A percentile compares a stretch with the other conserved stretches of the same genome.
These are phyloP conservation scores for Hyparrhenia diplandra DNA, from an alignment of 176 grass and related monocot species.

Conservation along the genomic window DNA sequence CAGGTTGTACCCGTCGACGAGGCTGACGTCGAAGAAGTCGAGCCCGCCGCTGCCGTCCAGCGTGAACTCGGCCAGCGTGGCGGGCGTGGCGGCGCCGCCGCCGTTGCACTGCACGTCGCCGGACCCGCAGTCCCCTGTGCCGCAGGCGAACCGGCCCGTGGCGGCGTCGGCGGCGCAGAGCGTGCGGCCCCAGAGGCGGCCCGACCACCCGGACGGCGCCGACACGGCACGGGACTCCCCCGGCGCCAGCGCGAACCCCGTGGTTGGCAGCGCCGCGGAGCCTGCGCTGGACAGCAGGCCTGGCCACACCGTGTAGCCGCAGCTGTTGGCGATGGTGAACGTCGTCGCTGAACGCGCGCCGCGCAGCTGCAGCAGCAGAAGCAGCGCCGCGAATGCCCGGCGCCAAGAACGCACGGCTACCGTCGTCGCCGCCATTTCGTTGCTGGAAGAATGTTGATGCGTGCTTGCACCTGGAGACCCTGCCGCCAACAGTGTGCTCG, in stretches of 20 bases:
- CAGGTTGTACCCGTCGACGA: constrained; percentile 70
- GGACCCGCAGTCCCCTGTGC: constrained; percentile 67
- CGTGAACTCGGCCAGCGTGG: constrained; percentile 69
- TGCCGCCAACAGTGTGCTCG: background rate
- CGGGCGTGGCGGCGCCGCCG: constrained; percentile 35
- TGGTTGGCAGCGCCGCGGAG: constrained; percentile 36
- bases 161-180: constrained; percentile 37
- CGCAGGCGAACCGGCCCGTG: constrained; percentile 31
- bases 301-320: constrained; percentile 60
- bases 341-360: constrained; percentile 44
- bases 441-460: background rate
- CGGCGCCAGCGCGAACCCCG: constrained; percentile 59
- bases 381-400: background rate
- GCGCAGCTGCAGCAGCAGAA: background rate
- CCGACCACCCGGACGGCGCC: constrained; percentile 53
- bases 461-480: no score
- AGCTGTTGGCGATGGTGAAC: constrained; percentile 62
- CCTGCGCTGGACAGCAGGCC: constrained; percentile 56
- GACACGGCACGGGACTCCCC: constrained; percentile 44
- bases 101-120: constrained; percentile 57
- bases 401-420: background rate
- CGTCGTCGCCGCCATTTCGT: background rate
- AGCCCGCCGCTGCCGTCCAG: constrained; percentile 40
- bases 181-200: constrained; percentile 63
- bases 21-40: constrained; percentile 77